Evolutionary conservation across 257 asterid species (phyloP).

Genomic region (Ophiorrhiza pumila): DNA sequence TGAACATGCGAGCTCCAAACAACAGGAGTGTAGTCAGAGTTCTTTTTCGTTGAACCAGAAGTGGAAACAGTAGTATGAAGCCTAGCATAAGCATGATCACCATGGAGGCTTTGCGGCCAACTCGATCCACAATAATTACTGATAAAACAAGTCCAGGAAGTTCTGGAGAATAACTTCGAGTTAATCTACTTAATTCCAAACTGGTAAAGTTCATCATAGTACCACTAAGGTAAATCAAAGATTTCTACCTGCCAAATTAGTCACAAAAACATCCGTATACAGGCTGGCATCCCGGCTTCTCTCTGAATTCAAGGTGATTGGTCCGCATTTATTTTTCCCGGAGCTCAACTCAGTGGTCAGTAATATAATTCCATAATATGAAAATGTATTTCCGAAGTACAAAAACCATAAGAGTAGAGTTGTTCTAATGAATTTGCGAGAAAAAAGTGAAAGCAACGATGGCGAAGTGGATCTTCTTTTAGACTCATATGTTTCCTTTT

Average conservation of each 20-base stretch:
- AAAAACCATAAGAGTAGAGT: slow-evolving; percentile 70
- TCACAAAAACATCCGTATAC: slow-evolving; percentile 54
- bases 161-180: slow-evolving; percentile 44
- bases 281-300: slow-evolving; percentile 38
- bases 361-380: slow-evolving; percentile 74
- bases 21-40: slow-evolving; percentile 48
- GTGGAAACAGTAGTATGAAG: slow-evolving; percentile 59
- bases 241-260: slow-evolving; percentile 67
- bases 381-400: slow-evolving; percentile 65
- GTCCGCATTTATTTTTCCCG: slow-evolving; percentile 36
- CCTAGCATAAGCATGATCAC: slow-evolving; percentile 50
- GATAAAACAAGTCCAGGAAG: slow-evolving; percentile 62
- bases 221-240: background rate
- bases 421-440: slow-evolving; percentile 58
- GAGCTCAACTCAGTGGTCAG: slow-evolving; percentile 72
- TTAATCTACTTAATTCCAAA: background rate
- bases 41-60: slow-evolving; percentile 45
- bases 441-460: slow-evolving; percentile 49
- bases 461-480: slow-evolving; percentile 31
- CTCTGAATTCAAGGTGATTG: slow-evolving; percentile 22
- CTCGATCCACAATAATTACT: slow-evolving; percentile 61
- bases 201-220: background rate
- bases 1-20: slow-evolving; percentile 70
- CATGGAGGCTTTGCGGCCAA: slow-evolving; percentile 73
- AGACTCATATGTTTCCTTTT: slow-evolving; percentile 23